Conservation (phyloP, 176 grass and related monocot species). For the Lolium multiflorum region DNA sequence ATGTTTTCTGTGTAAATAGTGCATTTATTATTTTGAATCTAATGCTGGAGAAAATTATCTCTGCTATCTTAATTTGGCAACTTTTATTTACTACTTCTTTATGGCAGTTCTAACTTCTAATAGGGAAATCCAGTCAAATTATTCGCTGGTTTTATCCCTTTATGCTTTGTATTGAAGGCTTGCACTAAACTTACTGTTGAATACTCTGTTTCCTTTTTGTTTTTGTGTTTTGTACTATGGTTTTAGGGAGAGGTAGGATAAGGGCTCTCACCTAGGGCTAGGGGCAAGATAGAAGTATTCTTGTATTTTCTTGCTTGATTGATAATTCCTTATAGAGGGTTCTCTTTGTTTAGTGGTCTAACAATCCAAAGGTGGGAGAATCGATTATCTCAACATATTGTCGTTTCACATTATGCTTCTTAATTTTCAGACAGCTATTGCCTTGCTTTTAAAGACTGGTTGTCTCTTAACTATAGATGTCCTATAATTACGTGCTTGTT, state of each 20-base stretch:
- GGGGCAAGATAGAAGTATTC: conserved; percentile 12
- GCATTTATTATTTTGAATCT: conserved; percentile 13
- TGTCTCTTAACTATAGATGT: conserved; percentile 30
- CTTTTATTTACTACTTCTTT: not conserved
- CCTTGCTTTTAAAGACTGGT: not conserved
- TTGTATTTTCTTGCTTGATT: not conserved
- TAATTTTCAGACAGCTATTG: conserved; percentile 9
- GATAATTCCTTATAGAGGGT: not conserved
- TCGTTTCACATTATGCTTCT: conserved; percentile 20
- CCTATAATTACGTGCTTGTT: conserved; percentile 15
- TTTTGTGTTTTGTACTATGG: not conserved
- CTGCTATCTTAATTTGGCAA: not conserved
- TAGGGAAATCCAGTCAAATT: not conserved
- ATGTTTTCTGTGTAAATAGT: not conserved
- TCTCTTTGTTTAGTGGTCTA: conserved; percentile 1
- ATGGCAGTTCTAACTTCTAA: not conserved
- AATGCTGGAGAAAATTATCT: not conserved
- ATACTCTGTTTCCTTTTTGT: not conserved
- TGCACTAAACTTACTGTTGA: not conserved
- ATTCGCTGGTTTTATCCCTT: not conserved
- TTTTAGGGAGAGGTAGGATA: not conserved
- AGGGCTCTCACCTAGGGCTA: not conserved
- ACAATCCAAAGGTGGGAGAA: not conserved
- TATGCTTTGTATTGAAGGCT: not conserved
- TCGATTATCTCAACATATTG: conserved; percentile 29